Evolutionary conservation across 78 protist genomes (phyloP), one percentile per base, ranked within the genome.

Genomic region (slime mould (Dictyostelium discoideum)): DNA sequence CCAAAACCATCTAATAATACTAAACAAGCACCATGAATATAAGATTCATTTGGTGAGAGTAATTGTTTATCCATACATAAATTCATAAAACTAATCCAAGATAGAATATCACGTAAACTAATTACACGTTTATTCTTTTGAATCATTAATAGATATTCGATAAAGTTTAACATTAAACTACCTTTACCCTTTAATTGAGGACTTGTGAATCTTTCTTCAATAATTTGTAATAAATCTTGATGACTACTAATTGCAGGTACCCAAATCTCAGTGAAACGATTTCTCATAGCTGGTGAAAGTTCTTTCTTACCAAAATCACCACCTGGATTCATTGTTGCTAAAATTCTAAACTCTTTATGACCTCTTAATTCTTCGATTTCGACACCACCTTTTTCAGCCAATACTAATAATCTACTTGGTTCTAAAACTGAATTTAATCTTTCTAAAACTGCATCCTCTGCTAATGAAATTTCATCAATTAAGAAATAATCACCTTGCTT

Each of bases 241-340:
- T 7, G 76, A 37, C 86, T 87, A 13, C 85, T 29, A 26, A 96
- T 87, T 13, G 96, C 65, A 0, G 99, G 98, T 3, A 97, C 99
- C 99, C 99, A 99, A 20, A 99, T 79, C 79, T 85, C 89, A 1
- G 98, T 94, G 93, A 98, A 97, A 63, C 99, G 97, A 85, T 98
- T 99, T 72, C 99, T 93, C 73, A 99, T 98, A 22, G 99, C 99
- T 0, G 99, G 99, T 1, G 99, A 98, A 24, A 99, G 97, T 93
- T 99, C 99, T 80, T 97, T 98, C 96, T 99, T 99, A 48, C 99
- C 99, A 85, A 97, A 99, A 83, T 99, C 99, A 11, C 99, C 99
- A 26, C 99, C 99, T 0, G 99, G 99, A 84, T 99, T 99, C 99
- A 99, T 99, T 18, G 99, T 99, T 26, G 99, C 99, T 48, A 99